Base-by-base conservation (phyloP, 2,329 filamentous ascomycete species). In the Aspergillus awamori region DNA sequence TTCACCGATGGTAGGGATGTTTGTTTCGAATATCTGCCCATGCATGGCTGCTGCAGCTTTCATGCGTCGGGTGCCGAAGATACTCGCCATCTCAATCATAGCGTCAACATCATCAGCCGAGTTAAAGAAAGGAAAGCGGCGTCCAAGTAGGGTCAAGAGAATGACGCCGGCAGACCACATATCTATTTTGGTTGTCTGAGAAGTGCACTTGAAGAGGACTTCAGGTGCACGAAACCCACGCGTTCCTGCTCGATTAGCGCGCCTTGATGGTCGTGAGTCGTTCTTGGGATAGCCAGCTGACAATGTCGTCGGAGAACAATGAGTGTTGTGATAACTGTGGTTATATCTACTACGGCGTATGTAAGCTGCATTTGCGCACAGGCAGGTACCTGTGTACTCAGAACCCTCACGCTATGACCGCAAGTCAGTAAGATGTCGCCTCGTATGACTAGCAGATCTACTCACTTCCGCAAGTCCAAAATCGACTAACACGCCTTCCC, bases 91-190 rank as follows among this genome's bases (percentile, higher is more conserved):
- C 77, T 99, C 95, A 67, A 99, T 94, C 85, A 97, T 90, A 55
- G 95, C 95, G 73, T 99, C 95, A 52, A 99, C 90, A 70, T 99
- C 95, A 75, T 99, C 95, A n/a, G 93, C 90, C 49, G 92, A 96
- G 79, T 99, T 97, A 83, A 99, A 99, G 79, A 99, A 99, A 1
- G 95, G 95, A 70, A 99, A 99, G 4, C 95, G 88, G 59, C 90
- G 90, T 43, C 91, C 94, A 13, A 99, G 82, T 65, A 99, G 90
- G 0, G 95, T 99, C n/a, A 99, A 83, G 2, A 99, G 84, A 58
- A 99, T 96, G n/a, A 99, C 93, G 45, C 95, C 95, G 0, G 89
- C 93, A 24, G 92, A 97, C 95, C 95, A 99, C 67, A 99, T 90
- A 74, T 99, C 95, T 68, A 99, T 95, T 68, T 94, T 90, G 47